phyloP scores from a whole-genome alignment of 805 yeast species.

The Barnettozyma californica region DNA sequence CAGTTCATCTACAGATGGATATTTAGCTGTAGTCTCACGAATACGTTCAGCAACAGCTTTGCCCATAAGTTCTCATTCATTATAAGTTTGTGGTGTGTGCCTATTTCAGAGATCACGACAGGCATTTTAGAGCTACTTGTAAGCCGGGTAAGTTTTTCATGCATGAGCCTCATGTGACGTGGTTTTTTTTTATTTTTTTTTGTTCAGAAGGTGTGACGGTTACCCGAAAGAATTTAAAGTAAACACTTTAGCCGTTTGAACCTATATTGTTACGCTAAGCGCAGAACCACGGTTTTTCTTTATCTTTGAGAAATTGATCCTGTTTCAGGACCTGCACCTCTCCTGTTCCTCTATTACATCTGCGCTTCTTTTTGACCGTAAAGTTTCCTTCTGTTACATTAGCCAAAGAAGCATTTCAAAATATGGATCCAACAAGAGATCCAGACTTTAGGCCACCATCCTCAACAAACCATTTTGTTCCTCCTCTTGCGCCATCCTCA shows the following conservation, averaged over 20 bases:
- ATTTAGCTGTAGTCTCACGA: conserved; percentile 15
- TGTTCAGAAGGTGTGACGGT: not conserved
- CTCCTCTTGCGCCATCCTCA: conserved; percentile 60
- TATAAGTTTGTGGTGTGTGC: too few species aligned
- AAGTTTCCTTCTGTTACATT: not conserved
- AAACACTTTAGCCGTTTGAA: not conserved
- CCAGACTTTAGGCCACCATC: conserved; percentile 88
- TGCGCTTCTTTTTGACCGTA: not conserved
- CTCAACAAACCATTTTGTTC: conserved; percentile 52
- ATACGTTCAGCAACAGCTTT: not conserved
- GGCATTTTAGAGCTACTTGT: too few species aligned
- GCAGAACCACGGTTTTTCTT: too few species aligned
- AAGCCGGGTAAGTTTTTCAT: not conserved
- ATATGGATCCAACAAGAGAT: conserved; percentile 90
- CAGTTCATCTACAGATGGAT: conserved; percentile 16
- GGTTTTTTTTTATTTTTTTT: not conserved
- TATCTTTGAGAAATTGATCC: not conserved
- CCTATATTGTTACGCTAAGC: not conserved
- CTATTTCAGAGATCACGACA: too few species aligned
- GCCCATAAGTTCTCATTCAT: not conserved
- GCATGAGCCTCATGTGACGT: not conserved
- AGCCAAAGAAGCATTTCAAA: not conserved
- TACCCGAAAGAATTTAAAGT: not conserved
- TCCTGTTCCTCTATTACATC: not conserved
- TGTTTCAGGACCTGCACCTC: not conserved